These are phyloP conservation scores for Oropetium thomaeum DNA, from an alignment of 176 grass and related monocot genomes.

Conservation along the genomic window DNA sequence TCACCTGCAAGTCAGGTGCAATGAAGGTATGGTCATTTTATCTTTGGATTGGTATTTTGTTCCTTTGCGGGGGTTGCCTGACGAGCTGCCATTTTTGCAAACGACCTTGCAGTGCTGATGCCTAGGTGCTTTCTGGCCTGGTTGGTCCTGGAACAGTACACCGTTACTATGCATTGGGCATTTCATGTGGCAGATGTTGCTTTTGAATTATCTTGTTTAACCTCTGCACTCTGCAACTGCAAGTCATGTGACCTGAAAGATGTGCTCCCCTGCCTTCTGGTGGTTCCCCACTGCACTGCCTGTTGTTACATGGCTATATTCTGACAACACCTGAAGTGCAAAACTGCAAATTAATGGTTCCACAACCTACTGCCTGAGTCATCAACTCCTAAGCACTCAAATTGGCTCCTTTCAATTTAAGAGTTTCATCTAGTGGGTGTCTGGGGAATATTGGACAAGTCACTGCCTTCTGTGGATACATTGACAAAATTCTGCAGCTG, in stretches of 20 bases:
- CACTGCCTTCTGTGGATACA: neutral
- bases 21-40: constrained; percentile 17
- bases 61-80: neutral
- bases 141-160: neutral
- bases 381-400: neutral
- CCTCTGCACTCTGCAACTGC: neutral
- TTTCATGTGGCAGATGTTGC: neutral
- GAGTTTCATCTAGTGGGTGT: neutral
- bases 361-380: neutral
- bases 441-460: neutral
- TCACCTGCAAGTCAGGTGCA: neutral
- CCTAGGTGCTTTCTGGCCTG: neutral
- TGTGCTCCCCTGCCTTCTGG: neutral
- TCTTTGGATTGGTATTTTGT: neutral
- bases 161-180: neutral
- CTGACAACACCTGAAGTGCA: neutral
- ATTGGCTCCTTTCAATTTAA: neutral
- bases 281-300: neutral
- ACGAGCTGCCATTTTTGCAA: neutral
- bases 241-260: neutral
- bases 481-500: neutral
- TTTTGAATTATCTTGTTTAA: neutral
- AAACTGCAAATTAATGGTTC: neutral
- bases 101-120: neutral
- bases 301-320: neutral